Base-by-base conservation (phyloP, 1,284 basidiomycete genomes). In the Rhodotorula mucilaginosa region DNA sequence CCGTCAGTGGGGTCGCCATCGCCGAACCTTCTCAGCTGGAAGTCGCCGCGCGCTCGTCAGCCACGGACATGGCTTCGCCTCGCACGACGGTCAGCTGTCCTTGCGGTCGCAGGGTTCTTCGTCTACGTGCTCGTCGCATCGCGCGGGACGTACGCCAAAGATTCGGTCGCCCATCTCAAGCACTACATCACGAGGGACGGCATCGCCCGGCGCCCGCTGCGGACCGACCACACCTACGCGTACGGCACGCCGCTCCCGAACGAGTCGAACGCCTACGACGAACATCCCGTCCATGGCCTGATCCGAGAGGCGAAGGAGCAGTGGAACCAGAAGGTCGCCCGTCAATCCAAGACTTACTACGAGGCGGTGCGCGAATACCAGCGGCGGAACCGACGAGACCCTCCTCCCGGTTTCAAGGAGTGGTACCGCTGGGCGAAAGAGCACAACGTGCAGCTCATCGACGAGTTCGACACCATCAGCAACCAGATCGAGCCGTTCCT, bases 381-480 rank as follows among this genome's bases (percentile, higher is more conserved):
- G 44, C 68, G 76, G 56, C 26, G 78, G 15, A 75, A 78, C 51
- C 64, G 68, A 2, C 58, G 70, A 16, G 34, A 47, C 3, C 77
- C 77, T 3, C 78, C 78, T 3, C 58, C 52, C 7, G 75, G 74
- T 2, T 79, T 78, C 64, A 68, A 69, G n/a, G n/a, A 54, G 5
- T 78, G 78, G 78, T 52, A 52, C 29, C 54, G 23, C 3, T 78
- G 72, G 61, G 75, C 73, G 8, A 66, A 23, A 5, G 39, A 59
- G n/a, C 29, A 78, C 66, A 61, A 71, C 21, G 70, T 78, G 5
- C 68, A 69, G 12, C 66, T 78, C 58, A 65, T 75, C 31, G 78
- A 79, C 66, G 78, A 78, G 59, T 79, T 75, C 70, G 78, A 79
- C 60, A 69, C 72, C 21, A 74, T 78, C 49, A 54, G 68, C 31